A percentile compares a stretch with the other conserved stretches of the same genome.
Evolutionary conservation across 2,329 filamentous ascomycete genomes (phyloP).

Genomic region (Madurella mycetomatis): DNA sequence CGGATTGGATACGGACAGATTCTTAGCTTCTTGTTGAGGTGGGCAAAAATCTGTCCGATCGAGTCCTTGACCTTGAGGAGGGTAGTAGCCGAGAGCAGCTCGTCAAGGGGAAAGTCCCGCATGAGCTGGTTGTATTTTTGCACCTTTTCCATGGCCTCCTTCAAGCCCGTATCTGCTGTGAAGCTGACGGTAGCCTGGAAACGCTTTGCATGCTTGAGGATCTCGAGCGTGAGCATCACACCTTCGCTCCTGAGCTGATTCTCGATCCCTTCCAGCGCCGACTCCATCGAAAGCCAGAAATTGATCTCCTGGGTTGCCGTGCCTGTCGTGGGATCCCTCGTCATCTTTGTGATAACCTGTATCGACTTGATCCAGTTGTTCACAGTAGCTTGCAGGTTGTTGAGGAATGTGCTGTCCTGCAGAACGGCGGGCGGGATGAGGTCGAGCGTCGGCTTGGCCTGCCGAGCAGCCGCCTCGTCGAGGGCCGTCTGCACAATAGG

Average conservation of each 20-base stretch:
- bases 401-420: conserved; percentile 86
- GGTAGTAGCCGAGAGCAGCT: conserved; percentile 87
- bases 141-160: conserved; percentile 92
- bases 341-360: conserved; percentile 91
- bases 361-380: conserved; percentile 99
- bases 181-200: conserved; percentile 98
- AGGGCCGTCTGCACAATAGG: conserved; percentile 82
- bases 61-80: conserved; percentile 85
- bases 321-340: conserved; percentile 68
- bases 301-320: conserved; percentile 97
- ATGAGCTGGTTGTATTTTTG: conserved; percentile 99
- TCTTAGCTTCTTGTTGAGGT: conserved; percentile 96
- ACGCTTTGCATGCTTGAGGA: conserved; percentile 93
- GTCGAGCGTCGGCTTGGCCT: conserved; percentile 69
- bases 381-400: conserved; percentile 86
- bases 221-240: conserved; percentile 85
- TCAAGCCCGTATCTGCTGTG: conserved; percentile 88
- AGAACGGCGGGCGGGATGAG: conserved; percentile 71
- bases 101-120: conserved; percentile 95
- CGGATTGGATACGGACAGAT: conserved; percentile 94
- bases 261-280: conserved; percentile 86
- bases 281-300: conserved; percentile 98
- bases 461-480: conserved; percentile 66
- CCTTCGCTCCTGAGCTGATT: conserved; percentile 83
- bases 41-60: conserved; percentile 81